A percentile compares a stretch with the other conserved stretches of the same genome.
phyloP scores from a whole-genome alignment of 192 early-diverging fungal genomes.

The Mortierella claussenii region DNA sequence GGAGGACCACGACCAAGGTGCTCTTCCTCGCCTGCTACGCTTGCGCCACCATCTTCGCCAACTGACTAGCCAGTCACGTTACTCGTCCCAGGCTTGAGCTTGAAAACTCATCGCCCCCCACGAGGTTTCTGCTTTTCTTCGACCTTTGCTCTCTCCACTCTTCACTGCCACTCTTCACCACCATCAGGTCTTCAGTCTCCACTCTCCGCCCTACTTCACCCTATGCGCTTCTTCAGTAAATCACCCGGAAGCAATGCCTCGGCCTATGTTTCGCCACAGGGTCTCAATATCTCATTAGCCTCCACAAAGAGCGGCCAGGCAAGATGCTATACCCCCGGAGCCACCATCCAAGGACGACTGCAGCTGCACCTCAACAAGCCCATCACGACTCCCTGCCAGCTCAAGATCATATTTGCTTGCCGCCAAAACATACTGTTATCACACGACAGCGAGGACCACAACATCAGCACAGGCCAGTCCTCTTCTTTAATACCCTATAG shows the following conservation, averaged over 20 bases:
- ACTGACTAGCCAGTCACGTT: too few relatives aligned
- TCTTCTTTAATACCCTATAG: not conserved
- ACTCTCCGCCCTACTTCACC: too few relatives aligned
- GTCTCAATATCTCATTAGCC: slow-evolving; percentile 10
- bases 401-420: slow-evolving; percentile 35
- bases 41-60: too few relatives aligned
- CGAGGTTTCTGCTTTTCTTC: too few relatives aligned
- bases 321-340: slow-evolving; percentile 22
- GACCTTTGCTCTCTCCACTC: too few relatives aligned
- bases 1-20: too few relatives aligned
- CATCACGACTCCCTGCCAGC: slow-evolving; percentile 13
- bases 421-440: slow-evolving; percentile 11
- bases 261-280: slow-evolving; percentile 17
- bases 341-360: slow-evolving; percentile 25
- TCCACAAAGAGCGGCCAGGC: slow-evolving; percentile 20
- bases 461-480: not conserved
- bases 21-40: too few relatives aligned
- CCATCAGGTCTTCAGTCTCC: too few relatives aligned
- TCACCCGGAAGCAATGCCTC: not conserved
- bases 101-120: too few relatives aligned
- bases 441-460: not conserved
- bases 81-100: too few relatives aligned
- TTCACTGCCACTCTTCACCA: too few relatives aligned
- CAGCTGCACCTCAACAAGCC: slow-evolving; percentile 20
- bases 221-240: slow-evolving; percentile 35